These are phyloP conservation scores for Trypanosoma cruzi DNA, from an alignment of 208 protist species.

Conservation along the genomic window DNA sequence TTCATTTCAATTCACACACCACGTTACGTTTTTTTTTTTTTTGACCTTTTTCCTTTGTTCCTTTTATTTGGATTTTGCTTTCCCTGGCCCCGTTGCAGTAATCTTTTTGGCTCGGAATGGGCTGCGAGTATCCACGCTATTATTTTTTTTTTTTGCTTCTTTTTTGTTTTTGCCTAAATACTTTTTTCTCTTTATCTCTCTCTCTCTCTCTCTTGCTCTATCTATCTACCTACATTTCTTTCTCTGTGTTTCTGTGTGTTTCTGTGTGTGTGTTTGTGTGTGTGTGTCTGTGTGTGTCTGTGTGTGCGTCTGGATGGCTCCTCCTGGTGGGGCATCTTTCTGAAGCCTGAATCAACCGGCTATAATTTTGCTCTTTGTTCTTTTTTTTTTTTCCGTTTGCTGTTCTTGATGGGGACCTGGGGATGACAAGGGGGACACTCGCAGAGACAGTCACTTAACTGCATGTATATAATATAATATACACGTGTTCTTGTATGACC, in stretches of 20 bases:
- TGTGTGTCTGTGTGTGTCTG: not conserved
- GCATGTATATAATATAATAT: not conserved
- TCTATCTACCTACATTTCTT: too few species aligned
- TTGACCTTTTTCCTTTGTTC: not conserved
- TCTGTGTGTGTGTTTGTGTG: not conserved
- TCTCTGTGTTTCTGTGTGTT: not conserved
- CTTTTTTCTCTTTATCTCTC: not conserved
- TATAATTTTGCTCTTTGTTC: not conserved
- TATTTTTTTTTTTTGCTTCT: conserved; percentile 7
- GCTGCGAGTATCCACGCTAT: not conserved
- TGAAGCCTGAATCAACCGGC: not conserved
- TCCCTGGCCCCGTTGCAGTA: not conserved
- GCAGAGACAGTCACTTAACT: not conserved
- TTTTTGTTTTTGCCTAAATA: conserved; percentile 11
- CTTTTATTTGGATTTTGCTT: not conserved
- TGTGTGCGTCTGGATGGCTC: not conserved
- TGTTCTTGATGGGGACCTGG: not conserved
- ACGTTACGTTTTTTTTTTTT: not conserved
- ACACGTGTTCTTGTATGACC: not conserved
- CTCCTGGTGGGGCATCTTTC: not conserved
- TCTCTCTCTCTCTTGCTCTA: conserved; percentile 1
- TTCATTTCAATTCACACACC: not conserved
- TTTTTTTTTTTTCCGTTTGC: conserved; percentile 11
- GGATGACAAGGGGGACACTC: not conserved
- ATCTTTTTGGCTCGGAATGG: not conserved